phyloP scores from a whole-genome alignment of 139 green algal species.

The Zygnema circumcarinatum region DNA sequence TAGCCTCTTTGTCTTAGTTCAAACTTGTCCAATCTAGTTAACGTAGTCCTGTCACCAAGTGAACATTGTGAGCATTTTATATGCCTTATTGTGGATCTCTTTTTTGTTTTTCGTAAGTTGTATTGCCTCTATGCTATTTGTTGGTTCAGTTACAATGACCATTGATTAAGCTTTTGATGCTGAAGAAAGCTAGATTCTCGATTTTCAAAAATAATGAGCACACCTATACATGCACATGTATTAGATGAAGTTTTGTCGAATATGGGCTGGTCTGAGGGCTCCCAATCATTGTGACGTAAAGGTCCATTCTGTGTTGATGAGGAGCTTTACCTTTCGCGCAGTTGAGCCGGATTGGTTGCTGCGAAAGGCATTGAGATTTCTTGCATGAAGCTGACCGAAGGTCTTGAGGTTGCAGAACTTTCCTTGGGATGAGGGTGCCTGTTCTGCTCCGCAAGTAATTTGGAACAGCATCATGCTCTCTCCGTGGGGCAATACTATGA shows the following conservation, averaged over 20 bases:
- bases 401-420: not conserved
- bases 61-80: too few species aligned
- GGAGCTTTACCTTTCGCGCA: too few species aligned
- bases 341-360: not conserved
- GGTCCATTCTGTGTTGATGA: too few species aligned
- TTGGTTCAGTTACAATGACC: too few species aligned
- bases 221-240: not conserved
- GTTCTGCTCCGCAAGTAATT: slow-evolving; percentile 12
- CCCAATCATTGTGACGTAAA: too few species aligned
- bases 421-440: slow-evolving; percentile 20
- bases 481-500: slow-evolving; percentile 25
- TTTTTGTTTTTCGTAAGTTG: too few species aligned
- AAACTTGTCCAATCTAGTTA: not conserved
- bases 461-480: slow-evolving; percentile 42
- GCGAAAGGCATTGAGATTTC: not conserved
- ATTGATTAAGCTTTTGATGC: too few species aligned
- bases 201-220: too few species aligned
- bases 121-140: too few species aligned
- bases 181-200: too few species aligned
- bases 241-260: not conserved
- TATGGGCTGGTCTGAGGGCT: not conserved
- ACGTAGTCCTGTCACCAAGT: not conserved
- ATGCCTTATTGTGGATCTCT: too few species aligned
- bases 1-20: not conserved
- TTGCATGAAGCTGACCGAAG: not conserved